Percentiles rank a stretch among this genome's conserved stretches.
Evolutionary conservation across 2,329 filamentous ascomycete species (phyloP).

Genomic region (Dactylellina cionopaga): DNA sequence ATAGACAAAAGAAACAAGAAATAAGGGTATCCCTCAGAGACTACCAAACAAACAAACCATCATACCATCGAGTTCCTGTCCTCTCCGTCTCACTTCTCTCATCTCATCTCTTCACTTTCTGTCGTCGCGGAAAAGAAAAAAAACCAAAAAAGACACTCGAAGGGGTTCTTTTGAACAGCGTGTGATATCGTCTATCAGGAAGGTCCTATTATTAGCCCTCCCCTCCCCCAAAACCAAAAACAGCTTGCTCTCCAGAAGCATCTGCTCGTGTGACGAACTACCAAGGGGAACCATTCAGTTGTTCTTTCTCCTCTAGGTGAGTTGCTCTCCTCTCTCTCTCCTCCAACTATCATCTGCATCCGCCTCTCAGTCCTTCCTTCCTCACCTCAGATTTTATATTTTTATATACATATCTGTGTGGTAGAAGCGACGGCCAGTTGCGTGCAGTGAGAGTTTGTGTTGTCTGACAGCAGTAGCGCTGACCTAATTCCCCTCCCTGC

Average conservation of each 20-base stretch:
- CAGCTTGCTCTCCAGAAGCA: neutral
- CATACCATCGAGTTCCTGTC: too few relatives aligned
- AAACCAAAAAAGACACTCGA: neutral
- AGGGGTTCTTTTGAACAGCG: neutral
- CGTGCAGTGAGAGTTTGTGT: neutral
- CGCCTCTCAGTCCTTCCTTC: neutral
- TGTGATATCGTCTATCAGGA: neutral
- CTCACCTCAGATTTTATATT: neutral
- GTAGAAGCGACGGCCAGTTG: neutral
- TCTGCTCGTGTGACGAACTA: constrained; percentile 43
- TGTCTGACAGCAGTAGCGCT: constrained; percentile 1
- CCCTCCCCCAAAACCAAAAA: too few relatives aligned
- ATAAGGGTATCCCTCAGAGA: constrained; percentile 28
- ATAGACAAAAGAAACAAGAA: constrained; percentile 44
- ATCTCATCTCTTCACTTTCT: constrained; percentile 5
- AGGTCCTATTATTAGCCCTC: neutral
- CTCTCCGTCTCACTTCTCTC: constrained; percentile 10
- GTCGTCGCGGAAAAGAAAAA: neutral
- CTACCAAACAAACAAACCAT: too few relatives aligned
- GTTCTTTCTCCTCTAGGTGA: constrained; percentile 53
- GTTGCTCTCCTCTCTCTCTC: neutral
- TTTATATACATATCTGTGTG: neutral
- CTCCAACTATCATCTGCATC: neutral
- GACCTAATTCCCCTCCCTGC: neutral
- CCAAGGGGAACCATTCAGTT: constrained; percentile 53